These are phyloP conservation scores for Fusarium lateritium DNA, from an alignment of 2,329 filamentous ascomycete species.

Conservation along the genomic window DNA sequence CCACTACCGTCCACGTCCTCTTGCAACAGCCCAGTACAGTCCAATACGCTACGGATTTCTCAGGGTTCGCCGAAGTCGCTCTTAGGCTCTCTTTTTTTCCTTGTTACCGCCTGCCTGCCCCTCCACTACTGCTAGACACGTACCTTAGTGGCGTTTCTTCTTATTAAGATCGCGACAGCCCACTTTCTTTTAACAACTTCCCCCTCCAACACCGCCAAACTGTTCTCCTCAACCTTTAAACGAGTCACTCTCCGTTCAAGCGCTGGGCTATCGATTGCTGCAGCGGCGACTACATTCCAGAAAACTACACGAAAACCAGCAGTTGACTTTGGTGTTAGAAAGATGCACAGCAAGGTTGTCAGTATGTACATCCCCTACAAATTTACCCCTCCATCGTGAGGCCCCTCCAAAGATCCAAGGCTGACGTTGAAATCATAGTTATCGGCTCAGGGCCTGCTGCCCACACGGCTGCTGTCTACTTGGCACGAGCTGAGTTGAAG, in stretches of 20 bases:
- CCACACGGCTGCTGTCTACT: slow-evolving; percentile 97
- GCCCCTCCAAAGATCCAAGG: slow-evolving; percentile 3
- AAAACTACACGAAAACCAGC: slow-evolving; percentile 58
- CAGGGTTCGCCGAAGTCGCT: slow-evolving; percentile 41
- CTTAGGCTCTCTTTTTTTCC: slow-evolving; percentile 3
- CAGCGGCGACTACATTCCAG: slow-evolving; percentile 75
- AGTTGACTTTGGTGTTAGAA: slow-evolving; percentile 62
- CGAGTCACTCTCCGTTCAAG: slow-evolving; percentile 81
- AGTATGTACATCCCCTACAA: slow-evolving; percentile 69
- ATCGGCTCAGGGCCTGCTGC: slow-evolving; percentile 97
- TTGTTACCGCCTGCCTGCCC: slow-evolving; percentile 30
- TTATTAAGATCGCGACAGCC: slow-evolving; percentile 38
- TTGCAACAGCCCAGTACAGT: neutral
- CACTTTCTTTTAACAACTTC: slow-evolving; percentile 18
- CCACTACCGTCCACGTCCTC: slow-evolving; percentile 11
- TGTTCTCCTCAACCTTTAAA: slow-evolving; percentile 90
- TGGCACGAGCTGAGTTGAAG: slow-evolving; percentile 93
- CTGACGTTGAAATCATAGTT: slow-evolving; percentile 60
- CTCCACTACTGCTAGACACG: neutral
- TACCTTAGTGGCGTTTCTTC: slow-evolving; percentile 23
- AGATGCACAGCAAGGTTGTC: slow-evolving; percentile 94
- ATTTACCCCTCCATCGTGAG: slow-evolving; percentile 8
- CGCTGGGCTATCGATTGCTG: slow-evolving; percentile 80
- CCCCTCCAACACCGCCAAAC: slow-evolving; percentile 73
- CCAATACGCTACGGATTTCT: slow-evolving; percentile 4